These are phyloP conservation scores for Solanum chmielewskii DNA, from an alignment of 257 asterid species.

Conservation along the genomic window DNA sequence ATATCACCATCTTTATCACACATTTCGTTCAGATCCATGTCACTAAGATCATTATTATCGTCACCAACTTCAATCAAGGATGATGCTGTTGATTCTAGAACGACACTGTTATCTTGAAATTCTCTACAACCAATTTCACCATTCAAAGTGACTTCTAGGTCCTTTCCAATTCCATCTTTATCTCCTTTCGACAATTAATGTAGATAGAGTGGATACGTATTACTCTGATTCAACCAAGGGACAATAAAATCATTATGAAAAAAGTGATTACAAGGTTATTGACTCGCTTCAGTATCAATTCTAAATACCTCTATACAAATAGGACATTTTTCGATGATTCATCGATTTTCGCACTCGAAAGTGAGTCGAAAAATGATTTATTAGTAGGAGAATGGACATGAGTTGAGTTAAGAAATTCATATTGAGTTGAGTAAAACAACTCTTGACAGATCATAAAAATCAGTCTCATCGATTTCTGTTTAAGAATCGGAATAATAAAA, in stretches of 20 bases:
- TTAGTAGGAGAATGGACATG: constrained; percentile 7
- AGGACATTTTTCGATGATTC: constrained; percentile 18
- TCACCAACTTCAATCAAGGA: neutral
- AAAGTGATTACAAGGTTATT: constrained; percentile 32
- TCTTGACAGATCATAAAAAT: constrained; percentile 19
- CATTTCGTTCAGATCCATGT: constrained; percentile 12
- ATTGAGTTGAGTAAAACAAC: constrained; percentile 1
- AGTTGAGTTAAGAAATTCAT: constrained; percentile 4
- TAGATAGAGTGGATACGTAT: constrained; percentile 48
- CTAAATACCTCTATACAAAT: constrained; percentile 45
- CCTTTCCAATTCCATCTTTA: neutral
- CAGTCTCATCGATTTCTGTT: constrained; percentile 18
- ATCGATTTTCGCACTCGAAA: constrained; percentile 10
- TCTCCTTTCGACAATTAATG: constrained; percentile 18
- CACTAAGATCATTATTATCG: neutral
- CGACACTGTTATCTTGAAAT: neutral
- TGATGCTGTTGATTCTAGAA: neutral
- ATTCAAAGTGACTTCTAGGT: neutral
- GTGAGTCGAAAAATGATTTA: constrained; percentile 18
- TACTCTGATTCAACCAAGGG: constrained; percentile 37
- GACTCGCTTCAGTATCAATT: constrained; percentile 5
- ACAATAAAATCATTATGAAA: constrained; percentile 36
- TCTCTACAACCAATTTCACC: neutral
- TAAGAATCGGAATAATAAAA: neutral
- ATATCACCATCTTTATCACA: constrained; percentile 51